phyloP scores from a whole-genome alignment of 129 eudicot genomes.

The Artemisia argyi region DNA sequence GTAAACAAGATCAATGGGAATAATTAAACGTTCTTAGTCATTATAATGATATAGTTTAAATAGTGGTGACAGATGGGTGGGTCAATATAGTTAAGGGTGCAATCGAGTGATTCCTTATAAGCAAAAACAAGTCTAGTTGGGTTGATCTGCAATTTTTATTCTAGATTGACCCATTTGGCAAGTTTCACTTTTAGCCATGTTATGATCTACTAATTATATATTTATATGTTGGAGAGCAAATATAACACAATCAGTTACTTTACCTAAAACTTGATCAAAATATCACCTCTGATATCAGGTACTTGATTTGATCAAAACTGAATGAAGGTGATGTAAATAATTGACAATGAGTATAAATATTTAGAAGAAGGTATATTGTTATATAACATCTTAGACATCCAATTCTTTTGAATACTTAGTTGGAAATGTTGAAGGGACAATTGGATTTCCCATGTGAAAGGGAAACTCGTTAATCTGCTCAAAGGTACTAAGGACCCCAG shows the following conservation, averaged over 20 bases:
- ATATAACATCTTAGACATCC: too few species aligned
- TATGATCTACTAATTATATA: background rate
- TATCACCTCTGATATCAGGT: background rate
- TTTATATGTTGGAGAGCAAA: too few species aligned
- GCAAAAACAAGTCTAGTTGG: too few species aligned
- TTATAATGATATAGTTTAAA: too few species aligned
- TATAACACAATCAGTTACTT: background rate
- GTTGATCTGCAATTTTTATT: too few species aligned
- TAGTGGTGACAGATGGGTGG: too few species aligned
- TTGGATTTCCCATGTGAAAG: conserved; percentile 14
- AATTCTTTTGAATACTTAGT: too few species aligned
- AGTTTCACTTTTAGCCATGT: background rate
- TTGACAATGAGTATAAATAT: background rate
- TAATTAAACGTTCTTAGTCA: too few species aligned
- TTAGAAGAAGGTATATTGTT: background rate
- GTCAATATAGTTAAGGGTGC: too few species aligned
- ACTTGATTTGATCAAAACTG: background rate
- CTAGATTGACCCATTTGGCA: background rate
- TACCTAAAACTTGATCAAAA: background rate
- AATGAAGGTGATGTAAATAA: background rate
- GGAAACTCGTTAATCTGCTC: background rate
- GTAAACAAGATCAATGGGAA: too few species aligned
- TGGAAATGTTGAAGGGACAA: background rate
- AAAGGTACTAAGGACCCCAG: conserved; percentile 16
- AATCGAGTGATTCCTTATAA: background rate